Evolutionary conservation across 345 rosid species (phyloP), one percentile per base, ranked within the genome.

Genomic region (Excoecaria cochinchinensis): DNA sequence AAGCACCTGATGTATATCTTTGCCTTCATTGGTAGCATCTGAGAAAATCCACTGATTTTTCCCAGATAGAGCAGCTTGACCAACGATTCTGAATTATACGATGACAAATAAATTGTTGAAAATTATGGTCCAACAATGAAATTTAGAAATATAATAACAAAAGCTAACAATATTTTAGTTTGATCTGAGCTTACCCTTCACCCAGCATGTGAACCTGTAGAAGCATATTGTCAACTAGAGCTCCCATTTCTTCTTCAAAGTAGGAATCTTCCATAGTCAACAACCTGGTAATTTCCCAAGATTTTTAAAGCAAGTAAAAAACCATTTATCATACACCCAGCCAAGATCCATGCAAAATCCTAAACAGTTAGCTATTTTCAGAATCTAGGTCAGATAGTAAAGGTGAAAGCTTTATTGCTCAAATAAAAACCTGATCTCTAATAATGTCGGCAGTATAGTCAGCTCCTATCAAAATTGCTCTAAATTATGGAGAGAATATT

Each of bases 261-360:
- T 88, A 86, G 42, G 89, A 90, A 79, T 92, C 97, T 85, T 86
- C 90, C 82, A 88, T 65, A 15, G 89, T 90, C 86, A 92, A 69
- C 81, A 90, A 80, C 99, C 97, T 92, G 83, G 74, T 58, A 69
- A 39, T 40, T 72, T 80, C 46, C 74, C 78, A 74, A 75, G 51
- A 72, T 7, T 52, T 59, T 69, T 65, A 78, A 69, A 72, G 40
- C 76, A 70, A 79, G 72, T 38, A 67, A 76, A 14, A 25, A 57
- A 31, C 40, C 74, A 39, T 40, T 40, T 70, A 40, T 57, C 48
- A 46, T 66, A 38, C 16, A 31, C 8, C 11, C 52, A 66, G 10
- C 55, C 9, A 53, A 67, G 25, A 46, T 16, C 4, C 8, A 15
- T 21, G 12, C 19, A 62, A 57, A 50, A 53, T 50, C 17, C 11